Evolutionary conservation across 352 stramenopile genomes (phyloP).

Genomic region (Nannochloropsis limnetica): DNA sequence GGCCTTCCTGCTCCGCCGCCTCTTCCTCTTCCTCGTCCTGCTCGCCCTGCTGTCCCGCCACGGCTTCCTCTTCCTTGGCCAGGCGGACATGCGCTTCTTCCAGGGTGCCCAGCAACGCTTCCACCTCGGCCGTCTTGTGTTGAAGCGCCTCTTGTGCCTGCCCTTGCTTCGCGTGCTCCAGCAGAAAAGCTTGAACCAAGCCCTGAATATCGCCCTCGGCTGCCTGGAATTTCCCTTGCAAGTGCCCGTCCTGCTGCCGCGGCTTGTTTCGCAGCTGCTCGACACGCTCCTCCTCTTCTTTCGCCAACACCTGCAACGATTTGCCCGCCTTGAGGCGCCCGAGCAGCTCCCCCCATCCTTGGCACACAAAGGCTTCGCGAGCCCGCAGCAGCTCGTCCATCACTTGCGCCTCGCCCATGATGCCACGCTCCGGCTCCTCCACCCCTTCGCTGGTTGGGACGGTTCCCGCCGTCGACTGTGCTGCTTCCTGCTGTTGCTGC

Average conservation of each 20-base stretch:
- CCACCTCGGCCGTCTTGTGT: background rate
- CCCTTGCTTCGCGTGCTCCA: background rate
- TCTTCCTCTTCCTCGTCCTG: conserved; percentile 15
- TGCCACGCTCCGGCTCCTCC: conserved; percentile 1
- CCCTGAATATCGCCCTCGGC: background rate
- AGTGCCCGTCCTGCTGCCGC: background rate
- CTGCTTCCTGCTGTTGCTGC: background rate
- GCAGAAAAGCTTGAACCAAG: background rate
- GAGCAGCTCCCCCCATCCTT: conserved; percentile 10
- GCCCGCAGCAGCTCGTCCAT: background rate
- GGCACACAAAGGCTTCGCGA: background rate
- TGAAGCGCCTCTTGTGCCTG: background rate
- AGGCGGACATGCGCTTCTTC: background rate
- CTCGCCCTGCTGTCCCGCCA: background rate
- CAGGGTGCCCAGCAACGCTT: conserved; percentile 3
- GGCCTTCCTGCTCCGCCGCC: background rate
- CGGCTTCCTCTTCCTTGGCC: background rate
- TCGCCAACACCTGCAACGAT: background rate
- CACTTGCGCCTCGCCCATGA: conserved; percentile 8
- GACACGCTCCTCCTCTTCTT: background rate
- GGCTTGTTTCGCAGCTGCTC: background rate
- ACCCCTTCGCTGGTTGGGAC: no score
- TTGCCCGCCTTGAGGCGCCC: background rate
- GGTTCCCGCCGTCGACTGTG: background rate
- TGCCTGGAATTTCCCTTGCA: background rate